Evolutionary conservation across 2,329 filamentous ascomycete species (phyloP), one percentile per base, ranked within the genome.

Genomic region (Exophiala phaeomuriformis): DNA sequence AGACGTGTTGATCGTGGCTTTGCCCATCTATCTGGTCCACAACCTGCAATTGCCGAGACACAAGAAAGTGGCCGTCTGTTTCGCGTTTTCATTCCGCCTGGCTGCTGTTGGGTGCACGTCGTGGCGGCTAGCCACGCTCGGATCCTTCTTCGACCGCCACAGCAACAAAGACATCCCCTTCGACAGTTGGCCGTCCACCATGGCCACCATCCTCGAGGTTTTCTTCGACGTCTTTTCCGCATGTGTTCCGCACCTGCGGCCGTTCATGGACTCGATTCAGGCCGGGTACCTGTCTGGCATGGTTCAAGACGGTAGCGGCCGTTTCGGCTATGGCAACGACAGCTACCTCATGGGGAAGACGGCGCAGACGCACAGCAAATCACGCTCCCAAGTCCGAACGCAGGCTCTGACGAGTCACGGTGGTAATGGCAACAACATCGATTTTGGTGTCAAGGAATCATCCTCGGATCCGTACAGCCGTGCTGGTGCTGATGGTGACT

Each of bases 21-120:
- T 64, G 32, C 60, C 61, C 4, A 49, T 60, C 30, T 43, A 62
- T 32, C 49, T 64, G 12, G 54, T 64, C 12, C 49, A 48, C 45
- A 56, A 61, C 30, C 56, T 64, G 4, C 61, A 61, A 31, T 52
- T 61, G 10, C 30, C 57, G 0, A 10, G 41, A 32, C 50, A 55
- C 30, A 64, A 64, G 52, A 58, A 58, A 36, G 36, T 57, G 5
- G 55, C 55, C 3, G 58, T 64, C 31, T 56, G 53, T 29, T 55
- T 52, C 40, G 53, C 53, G 10, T 58, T 58, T 40, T 55, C 52
- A 2, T 58, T 52, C 35, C 53, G 56, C 9, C 47, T 47, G 0
- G 29, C 49, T 2, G 53, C 47, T 8, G 31, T 53, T 8, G 54
- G 32, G 10, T 53, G 54, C 43, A 51, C 54, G 19, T 40, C 51